Percentiles rank a stretch among this genome's conserved stretches.
Evolutionary conservation across 2,329 filamentous ascomycete genomes (phyloP).

Genomic region (Aphanoascus verrucosus): DNA sequence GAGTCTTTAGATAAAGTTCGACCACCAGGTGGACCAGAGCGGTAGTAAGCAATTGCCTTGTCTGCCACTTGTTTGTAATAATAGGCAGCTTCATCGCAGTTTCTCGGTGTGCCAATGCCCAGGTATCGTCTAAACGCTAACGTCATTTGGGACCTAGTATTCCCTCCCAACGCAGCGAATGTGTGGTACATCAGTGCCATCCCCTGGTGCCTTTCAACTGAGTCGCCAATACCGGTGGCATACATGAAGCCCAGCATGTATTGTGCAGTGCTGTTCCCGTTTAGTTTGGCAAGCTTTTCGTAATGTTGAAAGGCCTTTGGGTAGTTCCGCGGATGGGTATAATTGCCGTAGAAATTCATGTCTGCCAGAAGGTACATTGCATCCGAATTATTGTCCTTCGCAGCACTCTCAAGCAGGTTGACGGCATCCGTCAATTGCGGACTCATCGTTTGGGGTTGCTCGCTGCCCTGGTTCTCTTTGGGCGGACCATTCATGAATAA

Average conservation of each 20-base stretch:
- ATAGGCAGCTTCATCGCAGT: conserved; percentile 71
- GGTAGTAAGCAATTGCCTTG: conserved; percentile 79
- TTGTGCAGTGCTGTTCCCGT: conserved; percentile 85
- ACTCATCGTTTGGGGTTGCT: conserved; percentile 26
- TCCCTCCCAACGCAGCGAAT: conserved; percentile 74
- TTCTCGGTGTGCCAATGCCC: conserved; percentile 74
- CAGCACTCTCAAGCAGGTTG: conserved; percentile 48
- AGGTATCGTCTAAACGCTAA: conserved; percentile 74
- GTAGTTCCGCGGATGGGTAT: conserved; percentile 73
- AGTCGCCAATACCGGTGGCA: conserved; percentile 76
- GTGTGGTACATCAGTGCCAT: conserved; percentile 89
- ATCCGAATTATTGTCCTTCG: conserved; percentile 52
- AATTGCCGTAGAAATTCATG: conserved; percentile 95
- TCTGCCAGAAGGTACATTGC: conserved; percentile 83
- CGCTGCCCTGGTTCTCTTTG: conserved; percentile 33
- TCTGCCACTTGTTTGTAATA: conserved; percentile 93
- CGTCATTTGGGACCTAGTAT: conserved; percentile 86
- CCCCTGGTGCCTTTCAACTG: conserved; percentile 75
- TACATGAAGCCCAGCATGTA: conserved; percentile 96
- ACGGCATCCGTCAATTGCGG: conserved; percentile 47
- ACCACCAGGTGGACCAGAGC: conserved; percentile 82
- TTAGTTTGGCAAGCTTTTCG: conserved; percentile 58
- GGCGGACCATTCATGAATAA: conserved; percentile 55
- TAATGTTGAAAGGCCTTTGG: conserved; percentile 71
- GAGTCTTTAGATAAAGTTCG: conserved; percentile 64